Base-by-base conservation (phyloP, 176 grass and related monocot genomes). In the Carex kokanica region DNA sequence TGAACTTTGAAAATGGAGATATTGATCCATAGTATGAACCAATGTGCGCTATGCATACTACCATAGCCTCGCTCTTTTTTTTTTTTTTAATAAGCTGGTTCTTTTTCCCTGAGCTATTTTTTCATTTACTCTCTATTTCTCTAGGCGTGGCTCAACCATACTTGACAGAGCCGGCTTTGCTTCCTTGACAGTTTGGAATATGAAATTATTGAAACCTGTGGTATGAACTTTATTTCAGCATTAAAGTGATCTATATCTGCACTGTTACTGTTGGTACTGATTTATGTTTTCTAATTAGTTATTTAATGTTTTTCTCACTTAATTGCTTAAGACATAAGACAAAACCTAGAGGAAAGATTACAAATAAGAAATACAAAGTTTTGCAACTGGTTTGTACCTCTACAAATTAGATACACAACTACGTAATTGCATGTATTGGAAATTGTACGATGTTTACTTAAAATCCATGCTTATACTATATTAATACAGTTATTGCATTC, bases 151-250 rank as follows among this genome's bases (percentile, higher is more conserved):
- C 45, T 87, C 89, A 84, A 87, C 78, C 81, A 79, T 89, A 74
- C 90, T 98, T 84, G 90, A 94, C 61, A 94, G 83, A 84, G 91
- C 83, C 49, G 90, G 92, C 57, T 98, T 98, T 87, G 95, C 95
- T 82, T 93, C 91, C 36, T 90, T 98, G 85, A 98, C 92, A 18
- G 92, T 87, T 43, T 98, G 95, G 95, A 87, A 93, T 86, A 98
- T 98, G 95, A 98, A 98, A 94, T 89, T 90, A 67, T 94, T 92
- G 90, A 98, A 93, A 61, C 89, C 95, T 69, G 34, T 94, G 95
- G 95, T 98, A 93, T 65, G 51, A 17, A 23, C n/a, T 84, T 45
- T 60, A 15, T 45, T 17, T 15, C 34, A 54, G 60, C 43, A 51
- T n/a, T 54, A 25, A 72, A 54, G 36, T 54, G 10, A 72, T 75